Percentiles rank a stretch among this genome's conserved stretches.
Conservation (phyloP, 257 asterid genomes). For the Solanum bulbocastanum region DNA sequence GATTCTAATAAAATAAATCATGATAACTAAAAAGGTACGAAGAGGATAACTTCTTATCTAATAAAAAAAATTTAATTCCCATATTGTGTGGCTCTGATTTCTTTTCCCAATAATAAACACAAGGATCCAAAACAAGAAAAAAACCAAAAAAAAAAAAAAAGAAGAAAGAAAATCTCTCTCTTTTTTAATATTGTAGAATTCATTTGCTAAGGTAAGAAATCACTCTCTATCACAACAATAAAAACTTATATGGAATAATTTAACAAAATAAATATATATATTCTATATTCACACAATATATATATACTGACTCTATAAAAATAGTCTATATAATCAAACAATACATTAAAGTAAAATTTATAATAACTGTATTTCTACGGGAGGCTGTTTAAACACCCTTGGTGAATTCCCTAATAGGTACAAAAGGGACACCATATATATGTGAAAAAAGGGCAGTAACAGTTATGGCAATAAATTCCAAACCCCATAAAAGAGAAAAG, state of each 20-base stretch:
- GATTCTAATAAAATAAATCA: too few species aligned
- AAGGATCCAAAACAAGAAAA: background rate
- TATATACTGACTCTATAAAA: too few species aligned
- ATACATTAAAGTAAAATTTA: background rate
- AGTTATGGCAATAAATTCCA: background rate
- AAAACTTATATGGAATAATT: background rate
- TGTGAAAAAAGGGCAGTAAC: background rate
- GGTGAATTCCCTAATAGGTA: background rate
- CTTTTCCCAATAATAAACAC: background rate
- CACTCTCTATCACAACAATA: background rate
- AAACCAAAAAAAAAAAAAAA: background rate
- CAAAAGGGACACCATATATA: background rate
- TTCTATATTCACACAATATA: background rate
- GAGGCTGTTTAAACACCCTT: background rate
- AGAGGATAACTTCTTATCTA: too few species aligned
- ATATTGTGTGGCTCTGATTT: background rate
- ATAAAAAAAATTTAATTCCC: background rate
- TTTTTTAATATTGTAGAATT: background rate
- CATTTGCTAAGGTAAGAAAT: background rate
- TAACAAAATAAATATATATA: background rate
- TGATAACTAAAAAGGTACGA: fast-evolving
- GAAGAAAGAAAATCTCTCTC: background rate
- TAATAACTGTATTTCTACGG: background rate
- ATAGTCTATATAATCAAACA: background rate
- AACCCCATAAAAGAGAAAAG: background rate